Conservation (phyloP, 768 basidiomycete species). For the Xerocomus spinulosus region DNA sequence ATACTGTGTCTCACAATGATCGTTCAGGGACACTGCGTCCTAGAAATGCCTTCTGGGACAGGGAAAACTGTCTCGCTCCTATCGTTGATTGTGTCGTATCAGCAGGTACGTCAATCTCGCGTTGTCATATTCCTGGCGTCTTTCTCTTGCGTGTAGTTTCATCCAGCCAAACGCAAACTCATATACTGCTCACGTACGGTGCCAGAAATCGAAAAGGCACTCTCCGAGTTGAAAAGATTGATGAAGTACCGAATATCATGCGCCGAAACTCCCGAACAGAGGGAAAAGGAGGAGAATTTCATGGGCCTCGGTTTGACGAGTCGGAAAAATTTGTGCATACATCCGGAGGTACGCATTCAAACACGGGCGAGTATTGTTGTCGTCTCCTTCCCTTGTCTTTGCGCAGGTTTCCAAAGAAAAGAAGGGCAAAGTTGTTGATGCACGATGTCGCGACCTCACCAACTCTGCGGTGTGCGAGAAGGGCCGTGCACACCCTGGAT, state of each 20-base stretch:
- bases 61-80: constrained; percentile 97
- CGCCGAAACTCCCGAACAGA: constrained; percentile 71
- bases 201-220: constrained; percentile 97
- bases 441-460: constrained; percentile 92
- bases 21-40: constrained; percentile 91
- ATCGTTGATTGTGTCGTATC: constrained; percentile 95
- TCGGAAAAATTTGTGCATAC: constrained; percentile 93
- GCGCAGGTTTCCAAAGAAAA: constrained; percentile 91
- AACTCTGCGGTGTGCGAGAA: constrained; percentile 79
- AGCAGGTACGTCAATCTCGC: constrained; percentile 56
- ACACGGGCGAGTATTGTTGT: background rate
- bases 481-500: constrained; percentile 81
- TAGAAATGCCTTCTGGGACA: constrained; percentile 99
- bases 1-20: background rate
- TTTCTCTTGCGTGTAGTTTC: constrained; percentile 54
- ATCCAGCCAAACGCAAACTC: constrained; percentile 87
- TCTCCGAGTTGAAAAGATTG: constrained; percentile 89
- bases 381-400: background rate
- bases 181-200: constrained; percentile 99
- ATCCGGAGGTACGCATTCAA: constrained; percentile 70
- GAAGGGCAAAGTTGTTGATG: constrained; percentile 97
- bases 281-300: constrained; percentile 74
- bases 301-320: constrained; percentile 91
- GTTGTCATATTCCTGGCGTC: background rate
- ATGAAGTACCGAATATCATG: constrained; percentile 79